These are phyloP conservation scores for Mycocentrospora acerina DNA, from an alignment of 2,329 filamentous ascomycete species.

Conservation along the genomic window DNA sequence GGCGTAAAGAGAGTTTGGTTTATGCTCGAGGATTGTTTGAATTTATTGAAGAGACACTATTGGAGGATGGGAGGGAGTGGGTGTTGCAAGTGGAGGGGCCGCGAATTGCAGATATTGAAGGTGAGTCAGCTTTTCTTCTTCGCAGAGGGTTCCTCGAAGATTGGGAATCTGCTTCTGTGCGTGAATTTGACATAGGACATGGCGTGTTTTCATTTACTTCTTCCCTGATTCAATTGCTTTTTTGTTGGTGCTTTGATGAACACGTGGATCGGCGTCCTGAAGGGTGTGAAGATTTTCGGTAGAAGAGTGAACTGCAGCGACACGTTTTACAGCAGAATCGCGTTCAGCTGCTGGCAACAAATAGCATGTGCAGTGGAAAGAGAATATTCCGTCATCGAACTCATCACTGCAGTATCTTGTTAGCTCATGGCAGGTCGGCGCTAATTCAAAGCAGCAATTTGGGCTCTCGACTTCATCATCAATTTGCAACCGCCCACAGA, in stretches of 20 bases:
- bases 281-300: not conserved
- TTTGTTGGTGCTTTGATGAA: too few species aligned
- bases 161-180: not conserved
- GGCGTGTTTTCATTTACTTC: too few species aligned
- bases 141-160: not conserved
- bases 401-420: not conserved
- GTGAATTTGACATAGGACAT: not conserved
- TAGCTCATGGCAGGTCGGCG: not conserved
- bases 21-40: constrained; percentile 56
- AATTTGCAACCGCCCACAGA: constrained; percentile 57
- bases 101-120: constrained; percentile 68
- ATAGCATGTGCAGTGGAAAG: not conserved
- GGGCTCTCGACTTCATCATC: constrained; percentile 65
- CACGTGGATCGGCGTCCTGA: too few species aligned
- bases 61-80: constrained; percentile 66
- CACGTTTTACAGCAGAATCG: too few species aligned
- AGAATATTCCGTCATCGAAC: not conserved
- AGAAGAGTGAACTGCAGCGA: too few species aligned
- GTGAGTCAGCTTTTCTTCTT: constrained; percentile 26
- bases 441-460: constrained; percentile 49
- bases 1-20: constrained; percentile 56
- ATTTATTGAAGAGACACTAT: constrained; percentile 60
- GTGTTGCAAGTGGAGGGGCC: constrained; percentile 54
- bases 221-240: too few species aligned
- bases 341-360: too few species aligned